Conservation (phyloP, 2,329 filamentous ascomycete species). For the Colletotrichum viniferum region DNA sequence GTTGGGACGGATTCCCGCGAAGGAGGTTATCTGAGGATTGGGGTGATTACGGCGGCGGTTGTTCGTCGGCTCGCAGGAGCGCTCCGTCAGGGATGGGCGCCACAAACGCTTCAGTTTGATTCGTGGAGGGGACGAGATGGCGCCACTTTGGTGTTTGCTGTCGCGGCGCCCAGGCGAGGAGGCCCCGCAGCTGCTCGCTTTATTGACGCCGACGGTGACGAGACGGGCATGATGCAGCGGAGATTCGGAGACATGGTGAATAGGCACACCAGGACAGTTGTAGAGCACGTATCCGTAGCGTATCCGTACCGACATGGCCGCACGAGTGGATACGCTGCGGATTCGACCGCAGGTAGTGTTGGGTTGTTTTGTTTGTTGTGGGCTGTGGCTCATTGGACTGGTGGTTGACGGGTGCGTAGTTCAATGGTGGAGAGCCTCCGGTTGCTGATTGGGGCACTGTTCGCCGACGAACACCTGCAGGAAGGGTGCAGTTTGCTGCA, state of each 20-base stretch:
- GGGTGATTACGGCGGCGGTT: slow-evolving; percentile 15
- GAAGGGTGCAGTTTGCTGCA: slow-evolving; percentile 6
- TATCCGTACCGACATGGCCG: background rate
- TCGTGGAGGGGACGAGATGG: slow-evolving; percentile 2
- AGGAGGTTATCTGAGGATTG: background rate
- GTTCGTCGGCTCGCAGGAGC: background rate
- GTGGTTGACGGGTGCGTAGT: background rate
- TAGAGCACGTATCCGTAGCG: background rate
- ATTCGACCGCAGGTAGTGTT: background rate
- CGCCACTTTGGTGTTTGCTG: background rate
- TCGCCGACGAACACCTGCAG: slow-evolving; percentile 7
- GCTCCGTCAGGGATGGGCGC: background rate
- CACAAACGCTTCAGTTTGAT: slow-evolving; percentile 2
- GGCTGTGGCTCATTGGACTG: background rate
- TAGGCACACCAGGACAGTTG: background rate
- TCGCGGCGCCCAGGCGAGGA: slow-evolving; percentile 1
- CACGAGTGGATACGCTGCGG: background rate
- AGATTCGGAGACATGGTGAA: slow-evolving; percentile 1
- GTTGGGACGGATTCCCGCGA: slow-evolving; percentile 13
- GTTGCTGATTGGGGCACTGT: background rate
- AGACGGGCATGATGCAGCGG: slow-evolving; percentile 3
- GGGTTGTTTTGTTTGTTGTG: background rate
- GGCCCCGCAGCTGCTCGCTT: background rate
- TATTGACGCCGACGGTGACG: slow-evolving; percentile 18
- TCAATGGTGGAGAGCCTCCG: background rate